Percentiles rank a stretch among this genome's conserved stretches.
These are phyloP conservation scores for Neohortaea acidophila DNA, from an alignment of 495 filamentous ascomycete genomes.

Conservation along the genomic window DNA sequence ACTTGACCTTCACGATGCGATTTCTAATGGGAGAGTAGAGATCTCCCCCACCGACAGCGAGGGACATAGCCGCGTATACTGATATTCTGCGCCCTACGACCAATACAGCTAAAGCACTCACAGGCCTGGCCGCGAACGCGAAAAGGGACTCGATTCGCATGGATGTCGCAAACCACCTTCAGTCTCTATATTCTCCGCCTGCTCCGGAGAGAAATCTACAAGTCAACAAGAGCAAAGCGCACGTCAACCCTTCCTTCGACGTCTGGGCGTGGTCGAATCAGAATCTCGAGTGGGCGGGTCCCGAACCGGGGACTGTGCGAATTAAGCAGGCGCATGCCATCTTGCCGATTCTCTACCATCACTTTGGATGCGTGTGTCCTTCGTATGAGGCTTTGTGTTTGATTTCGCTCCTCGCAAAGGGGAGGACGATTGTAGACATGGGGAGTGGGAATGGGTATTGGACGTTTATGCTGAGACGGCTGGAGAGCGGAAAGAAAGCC, in stretches of 20 bases:
- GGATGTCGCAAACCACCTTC: slow-evolving; percentile 35
- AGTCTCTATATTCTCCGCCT: slow-evolving; percentile 22
- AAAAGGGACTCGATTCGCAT: slow-evolving; percentile 40
- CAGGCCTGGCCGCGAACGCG: slow-evolving; percentile 39
- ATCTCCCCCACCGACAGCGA: slow-evolving; percentile 27
- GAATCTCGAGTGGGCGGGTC: slow-evolving; percentile 39
- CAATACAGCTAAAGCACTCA: slow-evolving; percentile 37
- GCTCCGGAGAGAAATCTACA: slow-evolving; percentile 13
- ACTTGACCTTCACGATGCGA: too few relatives aligned
- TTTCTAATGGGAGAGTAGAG: slow-evolving; percentile 9
- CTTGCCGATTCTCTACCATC: slow-evolving; percentile 49
- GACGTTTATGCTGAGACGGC: slow-evolving; percentile 40
- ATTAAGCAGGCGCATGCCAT: slow-evolving; percentile 37
- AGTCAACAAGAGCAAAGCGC: slow-evolving; percentile 25
- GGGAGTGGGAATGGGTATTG: slow-evolving; percentile 49
- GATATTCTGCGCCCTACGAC: slow-evolving; percentile 39
- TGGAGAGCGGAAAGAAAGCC: slow-evolving; percentile 21
- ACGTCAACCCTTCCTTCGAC: slow-evolving; percentile 42
- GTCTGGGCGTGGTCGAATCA: slow-evolving; percentile 38
- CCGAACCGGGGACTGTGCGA: slow-evolving; percentile 23
- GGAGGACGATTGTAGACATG: slow-evolving; percentile 35
- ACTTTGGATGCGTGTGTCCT: slow-evolving; percentile 48
- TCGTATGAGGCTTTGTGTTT: slow-evolving; percentile 38
- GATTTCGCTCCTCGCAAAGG: slow-evolving; percentile 31
- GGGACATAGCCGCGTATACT: slow-evolving; percentile 43